Evolutionary conservation across 805 yeast genomes (phyloP).

Genomic region (Wickerhamomyces hampshirensis): DNA sequence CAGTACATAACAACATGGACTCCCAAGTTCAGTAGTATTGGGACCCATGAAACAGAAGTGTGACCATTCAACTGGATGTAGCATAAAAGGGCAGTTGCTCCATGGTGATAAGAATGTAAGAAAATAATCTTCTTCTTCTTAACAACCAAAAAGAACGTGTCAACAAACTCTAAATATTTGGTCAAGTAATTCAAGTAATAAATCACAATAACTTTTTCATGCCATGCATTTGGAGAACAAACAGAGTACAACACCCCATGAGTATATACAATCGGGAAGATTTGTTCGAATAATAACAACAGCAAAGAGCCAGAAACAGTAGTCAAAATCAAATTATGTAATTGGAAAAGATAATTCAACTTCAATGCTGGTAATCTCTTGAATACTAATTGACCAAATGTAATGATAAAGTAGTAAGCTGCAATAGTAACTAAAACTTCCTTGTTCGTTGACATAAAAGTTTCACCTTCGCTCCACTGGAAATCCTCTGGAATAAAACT

Average conservation of each 20-base stretch:
- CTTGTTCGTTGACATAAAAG: slow-evolving; percentile 62
- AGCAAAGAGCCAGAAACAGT: slow-evolving; percentile 60
- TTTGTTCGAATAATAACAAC: slow-evolving; percentile 74
- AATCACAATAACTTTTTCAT: slow-evolving; percentile 74
- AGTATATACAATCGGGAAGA: slow-evolving; percentile 66
- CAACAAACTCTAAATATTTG: slow-evolving; percentile 84
- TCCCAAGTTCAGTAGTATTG: slow-evolving; percentile 79
- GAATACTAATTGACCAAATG: slow-evolving; percentile 76
- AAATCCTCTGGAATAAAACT: slow-evolving; percentile 62
- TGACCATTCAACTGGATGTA: slow-evolving; percentile 88
- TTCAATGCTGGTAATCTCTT: slow-evolving; percentile 59
- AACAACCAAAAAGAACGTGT: slow-evolving; percentile 86
- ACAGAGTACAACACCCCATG: slow-evolving; percentile 83
- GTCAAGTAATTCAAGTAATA: slow-evolving; percentile 91
- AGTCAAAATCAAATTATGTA: slow-evolving; percentile 80
- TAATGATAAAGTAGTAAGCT: slow-evolving; percentile 73
- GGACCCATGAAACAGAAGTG: slow-evolving; percentile 94
- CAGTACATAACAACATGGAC: slow-evolving; percentile 98
- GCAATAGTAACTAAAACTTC: slow-evolving; percentile 56
- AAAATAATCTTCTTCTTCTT: slow-evolving; percentile 89
- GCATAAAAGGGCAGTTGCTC: slow-evolving; percentile 94
- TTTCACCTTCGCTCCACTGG: slow-evolving; percentile 56
- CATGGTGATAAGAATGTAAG: slow-evolving; percentile 95
- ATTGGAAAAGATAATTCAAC: slow-evolving; percentile 71
- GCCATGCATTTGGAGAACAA: slow-evolving; percentile 75